Evolutionary conservation across 805 yeast genomes (phyloP), one percentile per base, ranked within the genome.

Genomic region (Cyberlindnera petersonii): DNA sequence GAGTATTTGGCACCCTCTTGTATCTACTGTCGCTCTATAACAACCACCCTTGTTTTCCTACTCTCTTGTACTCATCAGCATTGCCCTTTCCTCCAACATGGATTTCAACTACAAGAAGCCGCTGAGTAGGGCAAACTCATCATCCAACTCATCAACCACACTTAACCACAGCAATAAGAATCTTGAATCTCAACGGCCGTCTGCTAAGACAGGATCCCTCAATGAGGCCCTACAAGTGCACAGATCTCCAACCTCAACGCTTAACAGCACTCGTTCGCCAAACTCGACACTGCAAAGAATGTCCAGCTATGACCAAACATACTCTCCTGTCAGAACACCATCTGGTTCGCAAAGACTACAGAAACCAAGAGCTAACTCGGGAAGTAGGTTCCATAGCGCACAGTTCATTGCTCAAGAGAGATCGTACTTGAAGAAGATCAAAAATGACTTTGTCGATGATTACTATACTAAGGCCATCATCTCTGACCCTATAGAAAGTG

Each of bases 391-490:
- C n/a, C 50, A 49, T 27, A 46, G 37, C 31, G 49, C 54, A 18
- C 63, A 57, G 34, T 60, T 61, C 34, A 56, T 58, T 1, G 43
- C 79, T 4, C 89, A 83, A 52, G 93, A 85, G 54, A 71, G 71
- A 50, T 73, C 78, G 1, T 84, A 84, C 50, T 59, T 85, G 41
- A 74, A 72, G 40, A 75, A 75, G 53, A 73, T 84, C 53, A 71
- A 74, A 42, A 78, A 78, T 47, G 80, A 75, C 46, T 63, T 68
- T 27, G 72, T 67, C 4, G 86, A 83, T 57, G 93, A 84, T 50
- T 82, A 82, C 56, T 80, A 82, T 53, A 80, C 86, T 10, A 77
- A 77, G 48, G 86, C 82, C 4, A 75, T 80, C 29, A 65, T 76
- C 0, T 60, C 67, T 2, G 69, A 64, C n/a, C 58, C 60, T 5